Evolutionary conservation across 331 rosid species (phyloP), one percentile per base, ranked within the genome.

Genomic region (Telfairia occidentalis): DNA sequence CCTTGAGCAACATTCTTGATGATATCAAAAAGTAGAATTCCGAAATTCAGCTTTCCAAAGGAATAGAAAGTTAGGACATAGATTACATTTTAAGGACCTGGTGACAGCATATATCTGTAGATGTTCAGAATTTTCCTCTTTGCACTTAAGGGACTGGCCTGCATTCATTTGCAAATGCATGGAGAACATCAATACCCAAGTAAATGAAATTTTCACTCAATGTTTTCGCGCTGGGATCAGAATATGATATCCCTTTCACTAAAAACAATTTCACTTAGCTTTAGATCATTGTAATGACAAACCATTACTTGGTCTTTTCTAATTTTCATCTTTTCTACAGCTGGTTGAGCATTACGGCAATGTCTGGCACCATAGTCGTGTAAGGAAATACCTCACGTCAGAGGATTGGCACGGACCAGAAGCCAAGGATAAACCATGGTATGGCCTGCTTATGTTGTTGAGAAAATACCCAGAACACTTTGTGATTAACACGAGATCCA

Each of bases 391-490:
- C 86, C 97, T 95, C 3, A 88, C 92, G n/a, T 86, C 96, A 9
- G 97, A 95, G 67, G 97, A 90, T 13, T 95, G 92, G 96, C 81
- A 92, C 29, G 89, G 96, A 83, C 86, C 96, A 3, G 97, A 95
- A 79, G 87, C 99, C 58, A 95, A 95, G 87, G 96, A 93, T 58
- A 95, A 95, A 80, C 99, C 96, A 0, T 95, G 99, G 99, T 92
- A 87, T 58, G 97, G 97, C 40, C 83, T 95, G 80, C 96, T 95
- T 23, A 90, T 89, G 97, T 79, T 91, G 82, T 83, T 95, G 60
- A 90, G 99, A 79, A 95, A 92, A 84, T 95, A 95, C 82, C 99
- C 99, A 0, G 99, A 95, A 80, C 99, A 95, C 76, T 95, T 95
- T 60, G 99, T 95, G 83, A 91, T 95, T 82, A 95, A 95, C 93